Evolutionary conservation across 2,329 filamentous ascomycete species (phyloP).

Genomic region (Aspergillus japonicus): DNA sequence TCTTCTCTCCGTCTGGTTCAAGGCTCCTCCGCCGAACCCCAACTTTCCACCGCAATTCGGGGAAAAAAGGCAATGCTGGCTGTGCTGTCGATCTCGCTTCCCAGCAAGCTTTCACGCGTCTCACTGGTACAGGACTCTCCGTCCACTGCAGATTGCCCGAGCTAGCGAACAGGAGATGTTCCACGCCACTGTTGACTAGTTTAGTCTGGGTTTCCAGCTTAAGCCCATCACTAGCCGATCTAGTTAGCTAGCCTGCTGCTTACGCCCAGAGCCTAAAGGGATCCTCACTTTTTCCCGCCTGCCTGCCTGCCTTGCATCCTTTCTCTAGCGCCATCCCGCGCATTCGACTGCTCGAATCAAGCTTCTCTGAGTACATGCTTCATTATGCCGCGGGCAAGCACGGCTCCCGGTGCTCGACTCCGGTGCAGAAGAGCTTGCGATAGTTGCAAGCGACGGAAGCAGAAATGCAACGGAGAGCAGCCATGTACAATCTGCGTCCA

Average conservation of each 20-base stretch:
- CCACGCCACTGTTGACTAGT: background rate
- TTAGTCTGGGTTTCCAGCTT: background rate
- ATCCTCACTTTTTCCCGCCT: background rate
- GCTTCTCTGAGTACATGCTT: background rate
- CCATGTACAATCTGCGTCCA: constrained; percentile 53
- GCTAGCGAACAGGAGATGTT: background rate
- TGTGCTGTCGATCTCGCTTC: background rate
- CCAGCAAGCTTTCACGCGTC: background rate
- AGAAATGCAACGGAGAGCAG: constrained; percentile 53
- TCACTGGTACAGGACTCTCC: background rate
- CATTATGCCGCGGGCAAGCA: constrained; percentile 33
- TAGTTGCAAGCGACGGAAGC: constrained; percentile 49
- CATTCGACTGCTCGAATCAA: background rate
- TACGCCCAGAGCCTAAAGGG: background rate
- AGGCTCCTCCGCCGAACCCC: background rate
- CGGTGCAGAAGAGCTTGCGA: constrained; percentile 44
- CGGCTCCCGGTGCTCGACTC: constrained; percentile 31
- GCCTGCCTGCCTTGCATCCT: background rate
- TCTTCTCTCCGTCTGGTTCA: background rate
- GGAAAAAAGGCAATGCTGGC: background rate
- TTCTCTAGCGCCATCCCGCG: background rate
- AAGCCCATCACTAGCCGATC: background rate
- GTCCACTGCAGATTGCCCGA: background rate
- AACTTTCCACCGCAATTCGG: background rate
- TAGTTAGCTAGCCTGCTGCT: background rate